A percentile compares a stretch with the other conserved stretches of the same genome.
phyloP scores from a whole-genome alignment of 2,329 filamentous ascomycete genomes.

The Hypoxylon sp. region DNA sequence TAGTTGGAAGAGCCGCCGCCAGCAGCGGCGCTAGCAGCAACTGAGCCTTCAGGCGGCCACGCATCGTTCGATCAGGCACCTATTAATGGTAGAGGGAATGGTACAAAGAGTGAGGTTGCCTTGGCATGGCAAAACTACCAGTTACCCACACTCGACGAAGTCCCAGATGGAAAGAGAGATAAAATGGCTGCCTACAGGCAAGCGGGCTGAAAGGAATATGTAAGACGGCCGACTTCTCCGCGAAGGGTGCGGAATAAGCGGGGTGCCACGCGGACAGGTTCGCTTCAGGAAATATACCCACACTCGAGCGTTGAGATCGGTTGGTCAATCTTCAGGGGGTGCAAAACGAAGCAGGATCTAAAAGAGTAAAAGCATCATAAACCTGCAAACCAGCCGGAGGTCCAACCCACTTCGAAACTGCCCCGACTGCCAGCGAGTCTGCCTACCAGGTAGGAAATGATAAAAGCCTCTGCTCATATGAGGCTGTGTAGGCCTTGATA shows the following conservation, averaged over 20 bases:
- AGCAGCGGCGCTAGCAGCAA: slow-evolving; percentile 58
- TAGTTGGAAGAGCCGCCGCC: slow-evolving; percentile 50
- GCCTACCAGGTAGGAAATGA: slow-evolving; percentile 16
- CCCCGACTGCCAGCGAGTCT: slow-evolving; percentile 8
- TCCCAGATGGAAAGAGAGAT: slow-evolving; percentile 23
- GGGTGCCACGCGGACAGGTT: slow-evolving; percentile 42
- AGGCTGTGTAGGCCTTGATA: slow-evolving; percentile 47
- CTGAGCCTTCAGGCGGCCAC: slow-evolving; percentile 55
- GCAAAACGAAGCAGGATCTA: slow-evolving; percentile 10
- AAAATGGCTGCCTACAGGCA: slow-evolving; percentile 44
- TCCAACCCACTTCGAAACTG: slow-evolving; percentile 6
- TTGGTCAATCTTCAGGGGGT: slow-evolving; percentile 15
- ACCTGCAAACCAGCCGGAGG: not conserved
- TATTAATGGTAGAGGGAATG: slow-evolving; percentile 23
- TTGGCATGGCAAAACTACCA: slow-evolving; percentile 39
- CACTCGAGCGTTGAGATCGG: slow-evolving; percentile 16
- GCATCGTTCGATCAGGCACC: slow-evolving; percentile 54
- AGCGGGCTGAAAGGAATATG: slow-evolving; percentile 45
- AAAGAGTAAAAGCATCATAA: slow-evolving; percentile 1
- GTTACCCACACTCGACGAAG: slow-evolving; percentile 27
- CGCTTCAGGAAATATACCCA: slow-evolving; percentile 37
- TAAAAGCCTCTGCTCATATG: slow-evolving; percentile 17
- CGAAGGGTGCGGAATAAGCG: slow-evolving; percentile 30
- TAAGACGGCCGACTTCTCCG: slow-evolving; percentile 42
- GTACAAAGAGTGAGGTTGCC: slow-evolving; percentile 27